Evolutionary conservation across 139 green algal species (phyloP).

Genomic region (Coelastrella sp.): DNA sequence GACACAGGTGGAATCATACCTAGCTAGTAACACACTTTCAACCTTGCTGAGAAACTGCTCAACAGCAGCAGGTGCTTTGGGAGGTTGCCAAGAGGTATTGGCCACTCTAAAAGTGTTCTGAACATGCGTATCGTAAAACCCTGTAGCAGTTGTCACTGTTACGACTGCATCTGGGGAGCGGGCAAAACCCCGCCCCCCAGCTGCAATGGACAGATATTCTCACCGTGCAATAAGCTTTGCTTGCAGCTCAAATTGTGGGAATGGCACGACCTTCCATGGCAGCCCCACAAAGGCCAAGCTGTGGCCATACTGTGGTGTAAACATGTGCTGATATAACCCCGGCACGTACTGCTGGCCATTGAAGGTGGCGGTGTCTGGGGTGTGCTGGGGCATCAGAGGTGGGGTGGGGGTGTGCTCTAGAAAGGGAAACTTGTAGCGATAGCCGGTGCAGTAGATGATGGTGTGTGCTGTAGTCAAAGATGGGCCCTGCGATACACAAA

Average conservation of each 20-base stretch:
- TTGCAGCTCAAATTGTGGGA: slow-evolving; percentile 75
- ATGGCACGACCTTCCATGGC: slow-evolving; percentile 70
- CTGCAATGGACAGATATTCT: background rate
- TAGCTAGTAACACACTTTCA: too few relatives aligned
- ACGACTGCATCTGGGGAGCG: background rate
- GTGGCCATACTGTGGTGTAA: slow-evolving; percentile 54
- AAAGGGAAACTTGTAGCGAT: slow-evolving; percentile 82
- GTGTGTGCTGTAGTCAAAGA: slow-evolving; percentile 57
- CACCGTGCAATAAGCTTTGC: slow-evolving; percentile 44
- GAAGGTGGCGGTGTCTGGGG: background rate
- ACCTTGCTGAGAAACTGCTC: too few relatives aligned
- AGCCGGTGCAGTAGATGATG: slow-evolving; percentile 85
- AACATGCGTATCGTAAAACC: too few relatives aligned
- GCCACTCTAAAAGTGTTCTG: too few relatives aligned
- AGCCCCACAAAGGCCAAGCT: slow-evolving; percentile 80
- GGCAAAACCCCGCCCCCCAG: too few relatives aligned
- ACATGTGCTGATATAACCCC: slow-evolving; percentile 71
- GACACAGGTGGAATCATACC: too few relatives aligned
- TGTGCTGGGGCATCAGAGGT: too few relatives aligned
- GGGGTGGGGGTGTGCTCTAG: slow-evolving; percentile 57
- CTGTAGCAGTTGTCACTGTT: background rate
- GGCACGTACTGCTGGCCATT: slow-evolving; percentile 34
- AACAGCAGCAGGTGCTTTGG: too few relatives aligned
- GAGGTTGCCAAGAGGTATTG: too few relatives aligned
- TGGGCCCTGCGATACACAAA: background rate